phyloP scores from a whole-genome alignment of 768 basidiomycete species.

The Suillus subaureus region DNA sequence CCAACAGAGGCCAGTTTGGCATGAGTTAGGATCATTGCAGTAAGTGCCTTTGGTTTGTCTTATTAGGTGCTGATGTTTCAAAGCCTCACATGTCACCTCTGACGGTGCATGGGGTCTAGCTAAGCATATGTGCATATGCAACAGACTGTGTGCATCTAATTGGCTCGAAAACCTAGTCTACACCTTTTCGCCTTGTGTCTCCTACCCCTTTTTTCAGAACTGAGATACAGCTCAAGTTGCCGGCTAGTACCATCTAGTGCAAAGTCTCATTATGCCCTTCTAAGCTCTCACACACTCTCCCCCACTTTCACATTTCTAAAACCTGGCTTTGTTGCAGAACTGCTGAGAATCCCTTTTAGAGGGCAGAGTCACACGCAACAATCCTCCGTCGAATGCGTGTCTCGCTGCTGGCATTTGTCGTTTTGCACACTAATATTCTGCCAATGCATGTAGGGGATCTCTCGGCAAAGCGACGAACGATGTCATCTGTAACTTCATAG shows the following conservation, averaged over 20 bases:
- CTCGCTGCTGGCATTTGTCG: no score
- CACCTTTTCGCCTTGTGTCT: background rate
- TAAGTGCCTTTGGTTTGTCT: background rate
- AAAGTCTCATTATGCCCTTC: background rate
- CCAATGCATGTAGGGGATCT: background rate
- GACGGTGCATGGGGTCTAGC: background rate
- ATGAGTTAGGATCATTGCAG: slow-evolving; percentile 10
- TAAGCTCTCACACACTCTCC: background rate
- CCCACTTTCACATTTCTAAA: background rate
- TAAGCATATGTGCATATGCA: background rate
- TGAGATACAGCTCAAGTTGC: background rate
- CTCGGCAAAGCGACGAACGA: no score
- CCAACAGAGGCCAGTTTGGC: slow-evolving; percentile 47
- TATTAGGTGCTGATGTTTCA: background rate
- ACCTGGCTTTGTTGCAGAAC: background rate
- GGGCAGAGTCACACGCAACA: background rate
- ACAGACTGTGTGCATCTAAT: background rate
- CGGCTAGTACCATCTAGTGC: background rate
- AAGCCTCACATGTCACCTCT: background rate
- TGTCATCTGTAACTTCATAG: background rate
- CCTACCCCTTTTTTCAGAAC: background rate
- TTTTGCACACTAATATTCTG: background rate
- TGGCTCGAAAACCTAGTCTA: background rate
- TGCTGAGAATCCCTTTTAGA: background rate
- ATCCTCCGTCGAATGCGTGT: background rate